Base-by-base conservation (phyloP, 768 basidiomycete genomes). In the Phylloporus sp. region DNA sequence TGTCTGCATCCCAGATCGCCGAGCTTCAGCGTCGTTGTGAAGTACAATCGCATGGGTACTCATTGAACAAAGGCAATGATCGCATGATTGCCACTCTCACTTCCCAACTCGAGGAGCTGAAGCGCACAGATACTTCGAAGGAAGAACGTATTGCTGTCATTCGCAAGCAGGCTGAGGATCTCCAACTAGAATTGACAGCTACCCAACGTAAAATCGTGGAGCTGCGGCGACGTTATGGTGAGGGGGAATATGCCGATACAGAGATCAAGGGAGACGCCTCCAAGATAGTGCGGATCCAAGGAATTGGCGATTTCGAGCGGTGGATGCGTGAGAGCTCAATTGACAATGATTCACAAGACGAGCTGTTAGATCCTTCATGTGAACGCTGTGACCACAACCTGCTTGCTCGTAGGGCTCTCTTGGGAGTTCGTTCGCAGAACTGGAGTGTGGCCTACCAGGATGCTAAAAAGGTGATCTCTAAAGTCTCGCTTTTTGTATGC, bases 391-490 rank as follows among this genome's bases (percentile, higher is more conserved):
- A 18, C 10, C 9, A 50, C 13, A 15, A 38, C 32, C 11, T 18
- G 15, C 27, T 48, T 18, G 54, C 52, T 9, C 43, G 32, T 13
- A 52, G 54, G 20, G 52, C 54, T 2, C n/a, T 56, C 9, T 36
- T 56, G 21, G 42, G 52, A 1, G 31, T 45, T 5, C 52, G 42
- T 35, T 39, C 45, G 29, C 44, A 24, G 23, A 45, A 56, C 36
- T 54, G 50, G 48, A 44, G 24, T 6, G 45, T 27, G 8, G 48
- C 48, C 6, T 44, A 44, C 14, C 32, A 41, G 11, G 54, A 54
- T 3, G 54, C 54, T 3, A 35, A 38, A 24, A 32, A 50, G 35
- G 54, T 54, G n/a, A n/a, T n/a, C n/a, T n/a, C n/a, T n/a, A n/a
- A n/a, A n/a, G n/a, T n/a, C n/a, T n/a, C n/a, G n/a, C n/a, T n/a